These are phyloP conservation scores for Leptoxyphium fumago DNA, from an alignment of 2,329 filamentous ascomycete genomes.

Conservation along the genomic window DNA sequence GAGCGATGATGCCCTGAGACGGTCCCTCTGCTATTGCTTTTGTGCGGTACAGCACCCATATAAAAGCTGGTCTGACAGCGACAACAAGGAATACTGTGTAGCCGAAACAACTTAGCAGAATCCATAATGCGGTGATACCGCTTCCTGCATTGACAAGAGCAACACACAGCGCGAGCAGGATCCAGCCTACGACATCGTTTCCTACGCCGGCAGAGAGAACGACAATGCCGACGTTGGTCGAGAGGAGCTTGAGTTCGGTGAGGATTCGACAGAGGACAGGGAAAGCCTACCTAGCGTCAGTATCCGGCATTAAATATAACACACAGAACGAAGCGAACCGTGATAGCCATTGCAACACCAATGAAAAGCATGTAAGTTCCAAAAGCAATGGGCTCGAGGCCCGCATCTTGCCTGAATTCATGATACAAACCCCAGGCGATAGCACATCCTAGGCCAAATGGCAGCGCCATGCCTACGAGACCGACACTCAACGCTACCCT, in stretches of 20 bases:
- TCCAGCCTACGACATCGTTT: slow-evolving; percentile 86
- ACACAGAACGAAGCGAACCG: slow-evolving; percentile 33
- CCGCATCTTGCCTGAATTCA: slow-evolving; percentile 47
- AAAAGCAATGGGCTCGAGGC: slow-evolving; percentile 44
- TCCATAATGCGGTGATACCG: slow-evolving; percentile 71
- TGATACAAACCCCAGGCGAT: slow-evolving; percentile 72
- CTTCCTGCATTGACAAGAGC: slow-evolving; percentile 78
- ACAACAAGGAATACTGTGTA: slow-evolving; percentile 65
- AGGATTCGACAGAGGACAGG: slow-evolving; percentile 89
- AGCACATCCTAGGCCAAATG: slow-evolving; percentile 67
- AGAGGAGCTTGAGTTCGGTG: slow-evolving; percentile 74
- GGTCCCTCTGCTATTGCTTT: slow-evolving; percentile 78
- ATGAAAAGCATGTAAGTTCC: slow-evolving; percentile 62
- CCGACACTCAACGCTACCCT: slow-evolving; percentile 63
- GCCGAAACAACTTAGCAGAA: slow-evolving; percentile 59
- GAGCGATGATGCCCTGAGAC: slow-evolving; percentile 65
- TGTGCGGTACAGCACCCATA: slow-evolving; percentile 57
- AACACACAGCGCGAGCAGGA: slow-evolving; percentile 82
- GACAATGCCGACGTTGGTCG: slow-evolving; percentile 72
- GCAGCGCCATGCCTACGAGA: slow-evolving; percentile 62
- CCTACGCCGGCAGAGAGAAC: slow-evolving; percentile 81
- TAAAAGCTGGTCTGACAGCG: slow-evolving; percentile 56
- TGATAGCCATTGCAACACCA: slow-evolving; percentile 86
- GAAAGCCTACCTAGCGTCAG: slow-evolving; percentile 39
- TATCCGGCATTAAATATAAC: not conserved